Conservation (phyloP, 768 basidiomycete species). For the Tylopilus cervinicoccineus region DNA sequence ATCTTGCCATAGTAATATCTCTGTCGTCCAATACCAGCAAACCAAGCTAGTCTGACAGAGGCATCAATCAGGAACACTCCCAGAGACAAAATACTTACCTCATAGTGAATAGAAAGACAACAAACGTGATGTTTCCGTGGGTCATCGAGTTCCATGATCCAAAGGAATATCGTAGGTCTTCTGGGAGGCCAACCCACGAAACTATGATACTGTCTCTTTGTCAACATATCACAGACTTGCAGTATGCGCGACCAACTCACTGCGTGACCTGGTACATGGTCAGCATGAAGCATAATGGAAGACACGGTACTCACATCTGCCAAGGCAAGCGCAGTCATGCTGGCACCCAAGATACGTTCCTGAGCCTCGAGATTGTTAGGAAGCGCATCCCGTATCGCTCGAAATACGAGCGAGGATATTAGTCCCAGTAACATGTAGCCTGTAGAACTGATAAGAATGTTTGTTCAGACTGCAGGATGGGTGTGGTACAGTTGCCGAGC, state of each 20-base stretch:
- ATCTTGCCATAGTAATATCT: constrained; percentile 37
- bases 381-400: constrained; percentile 59
- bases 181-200: constrained; percentile 57
- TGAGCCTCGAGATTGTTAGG: constrained; percentile 54
- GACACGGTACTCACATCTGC: constrained; percentile 54
- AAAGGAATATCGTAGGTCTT: constrained; percentile 46
- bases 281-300: neutral
- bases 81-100: constrained; percentile 38
- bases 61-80: constrained; percentile 3
- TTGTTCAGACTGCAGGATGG: neutral
- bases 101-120: constrained; percentile 49
- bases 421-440: constrained; percentile 64
- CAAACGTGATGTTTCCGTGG: constrained; percentile 72
- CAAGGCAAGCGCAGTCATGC: constrained; percentile 57
- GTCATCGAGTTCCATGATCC: constrained; percentile 65
- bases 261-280: constrained; percentile 48
- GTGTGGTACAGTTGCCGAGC: constrained; percentile 55
- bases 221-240: neutral
- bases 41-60: constrained; percentile 48
- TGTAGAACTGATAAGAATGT: constrained; percentile 20
- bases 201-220: constrained; percentile 46
- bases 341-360: constrained; percentile 64
- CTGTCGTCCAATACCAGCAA: constrained; percentile 46
- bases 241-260: constrained; percentile 35
- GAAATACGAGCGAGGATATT: constrained; percentile 62